Evolutionary conservation across 345 rosid species (phyloP).

Genomic region (Syzygium jambos): DNA sequence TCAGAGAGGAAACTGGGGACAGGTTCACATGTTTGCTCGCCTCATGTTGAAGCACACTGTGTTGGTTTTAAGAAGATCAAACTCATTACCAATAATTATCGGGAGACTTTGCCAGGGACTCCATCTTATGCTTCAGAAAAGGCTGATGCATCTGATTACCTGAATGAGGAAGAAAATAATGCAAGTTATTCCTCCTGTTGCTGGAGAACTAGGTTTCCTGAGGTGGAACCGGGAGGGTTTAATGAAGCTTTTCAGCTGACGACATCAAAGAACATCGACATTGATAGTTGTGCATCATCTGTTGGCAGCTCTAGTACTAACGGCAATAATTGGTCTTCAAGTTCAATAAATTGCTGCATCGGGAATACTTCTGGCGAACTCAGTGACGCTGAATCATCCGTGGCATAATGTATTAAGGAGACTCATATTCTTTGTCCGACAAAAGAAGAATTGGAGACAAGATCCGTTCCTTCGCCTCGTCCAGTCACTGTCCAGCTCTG

Average conservation of each 20-base stretch:
- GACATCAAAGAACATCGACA: neutral
- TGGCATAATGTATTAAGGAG: neutral
- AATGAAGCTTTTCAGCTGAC: conserved; percentile 3
- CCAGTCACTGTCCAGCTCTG: conserved; percentile 14
- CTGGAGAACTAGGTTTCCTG: conserved; percentile 7
- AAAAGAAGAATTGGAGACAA: conserved; percentile 2
- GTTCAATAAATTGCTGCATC: neutral
- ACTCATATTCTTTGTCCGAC: neutral
- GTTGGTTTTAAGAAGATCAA: conserved; percentile 5
- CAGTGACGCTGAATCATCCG: conserved; percentile 10
- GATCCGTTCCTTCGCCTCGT: conserved; percentile 6
- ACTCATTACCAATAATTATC: neutral
- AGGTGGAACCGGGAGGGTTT: neutral
- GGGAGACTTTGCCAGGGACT: neutral
- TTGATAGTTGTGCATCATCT: conserved; percentile 20
- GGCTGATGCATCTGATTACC: conserved; percentile 10
- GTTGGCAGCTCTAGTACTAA: conserved; percentile 28
- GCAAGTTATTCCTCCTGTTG: conserved; percentile 7
- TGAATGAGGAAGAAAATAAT: conserved; percentile 6
- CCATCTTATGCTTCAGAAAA: conserved; percentile 5
- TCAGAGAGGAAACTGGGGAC: conserved; percentile 5
- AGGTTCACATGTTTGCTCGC: neutral
- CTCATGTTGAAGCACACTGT: conserved; percentile 1
- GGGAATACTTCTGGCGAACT: neutral
- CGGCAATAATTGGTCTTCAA: neutral